Evolutionary conservation across 2,329 filamentous ascomycete species (phyloP), one percentile per base, ranked within the genome.

Genomic region (Alternaria sp.): DNA sequence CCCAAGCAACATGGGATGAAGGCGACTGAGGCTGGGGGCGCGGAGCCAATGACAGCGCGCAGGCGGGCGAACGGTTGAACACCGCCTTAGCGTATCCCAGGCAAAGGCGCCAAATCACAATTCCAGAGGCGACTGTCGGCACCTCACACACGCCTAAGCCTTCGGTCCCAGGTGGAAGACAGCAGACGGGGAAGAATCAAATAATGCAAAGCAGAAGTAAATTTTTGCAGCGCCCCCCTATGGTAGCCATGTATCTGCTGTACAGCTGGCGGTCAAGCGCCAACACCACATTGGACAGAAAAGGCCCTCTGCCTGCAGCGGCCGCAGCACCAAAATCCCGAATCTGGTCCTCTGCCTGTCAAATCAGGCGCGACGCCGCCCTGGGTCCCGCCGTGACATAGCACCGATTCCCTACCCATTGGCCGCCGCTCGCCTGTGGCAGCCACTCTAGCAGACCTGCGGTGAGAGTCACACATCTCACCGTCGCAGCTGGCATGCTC

Each of bases 241-340:
- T 69, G 53, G 63, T 68, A 63, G 55, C 37, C 46, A 54, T 55
- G 57, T 61, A 61, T 55, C 55, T 60, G 37, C n/a, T 41, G 15
- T n/a, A 51, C 47, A 58, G 68, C 64, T 75, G 72, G 74, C 74
- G 74, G 74, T 77, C 74, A 75, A 69, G 66, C 60, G 60, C 47
- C 30, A 59, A 43, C 43, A 28, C 46, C 28, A 50, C 60, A 62
- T 62, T 62, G 60, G 60, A 55, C 59, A 26, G 23, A 26, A 61
- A 53, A 61, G 55, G 20, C 54, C 49, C 46, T 56, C 37, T 60
- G 58, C 68, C 65, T 73, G 71, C 71, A 71, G 53, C 61, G 55
- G 57, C 56, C 60, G 61, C 70, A 69, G 63, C 70, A 65, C 45
- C 56, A 66, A 47, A 65, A 64, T 54, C 61, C 64, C 64, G 70